Base-by-base conservation (phyloP, 257 asterid genomes). In the Scutellaria minor region DNA sequence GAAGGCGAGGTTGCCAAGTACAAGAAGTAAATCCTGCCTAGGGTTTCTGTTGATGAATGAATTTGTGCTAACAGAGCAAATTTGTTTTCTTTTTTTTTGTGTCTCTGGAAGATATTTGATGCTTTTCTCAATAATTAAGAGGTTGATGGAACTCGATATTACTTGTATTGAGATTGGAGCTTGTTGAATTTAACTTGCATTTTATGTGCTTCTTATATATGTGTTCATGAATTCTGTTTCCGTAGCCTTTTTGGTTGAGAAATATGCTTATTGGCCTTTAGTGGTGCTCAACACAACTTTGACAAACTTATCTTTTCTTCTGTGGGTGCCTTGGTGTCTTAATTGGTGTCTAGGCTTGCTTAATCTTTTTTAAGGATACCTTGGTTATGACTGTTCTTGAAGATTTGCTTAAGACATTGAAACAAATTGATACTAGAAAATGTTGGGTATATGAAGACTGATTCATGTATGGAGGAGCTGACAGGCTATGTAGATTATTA, bases 1-100 rank as follows among this genome's bases (percentile, higher is more conserved):
- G 99, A 91, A 14, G 90, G 88, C 70, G 99, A 94, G 85, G 97
- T 91, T 51, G 97, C 96, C 58, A 88, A 88, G 84, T 89, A 88
- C 90, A 87, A 84, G 90, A 88, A 87, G 76, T 83, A 66, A 80
- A 68, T 51, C 50, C 18, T 81, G 77, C 31, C 51, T 79, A 80
- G 83, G 81, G 77, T 45, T 79, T 65, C 76, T 73, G 68, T 72
- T 74, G 68, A 47, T 13, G 41, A 54, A 24, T 24, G 18, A 0
- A 11, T 61, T 72, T 68, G 39, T 59, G 51, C 50, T 40, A 14
- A 13, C 59, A 45, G 60, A 6, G 56, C 39, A 62, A 54, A 39
- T 11, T 53, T 60, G 58, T 22, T 27, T 2, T 75, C 31, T 65
- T 22, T 62, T 8, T 66, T 31, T n/a, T n/a, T 70, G 45, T 57